A percentile compares a stretch with the other conserved stretches of the same genome.
Evolutionary conservation across 345 rosid species (phyloP).

Genomic region (Ailanthus altissimus): DNA sequence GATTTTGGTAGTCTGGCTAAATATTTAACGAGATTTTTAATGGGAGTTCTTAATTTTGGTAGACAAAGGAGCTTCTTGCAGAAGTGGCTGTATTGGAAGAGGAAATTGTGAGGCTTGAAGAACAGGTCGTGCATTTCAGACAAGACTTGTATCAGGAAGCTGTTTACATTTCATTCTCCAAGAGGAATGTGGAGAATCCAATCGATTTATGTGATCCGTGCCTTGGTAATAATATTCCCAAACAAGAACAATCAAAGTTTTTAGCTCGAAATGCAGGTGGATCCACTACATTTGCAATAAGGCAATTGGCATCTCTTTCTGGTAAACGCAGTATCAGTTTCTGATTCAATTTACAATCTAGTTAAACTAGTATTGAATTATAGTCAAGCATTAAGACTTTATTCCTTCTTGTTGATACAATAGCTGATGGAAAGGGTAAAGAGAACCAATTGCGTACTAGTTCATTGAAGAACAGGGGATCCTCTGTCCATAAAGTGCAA

Average conservation of each 20-base stretch:
- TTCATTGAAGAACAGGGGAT: conserved; percentile 35
- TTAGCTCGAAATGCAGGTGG: conserved; percentile 26
- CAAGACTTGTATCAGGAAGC: conserved; percentile 80
- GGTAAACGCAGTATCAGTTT: conserved; percentile 33
- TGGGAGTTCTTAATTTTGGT: conserved; percentile 31
- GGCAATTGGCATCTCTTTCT: conserved; percentile 32
- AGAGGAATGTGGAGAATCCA: conserved; percentile 41
- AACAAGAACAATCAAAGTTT: conserved; percentile 29
- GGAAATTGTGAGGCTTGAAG: conserved; percentile 85
- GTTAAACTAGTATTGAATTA: neutral
- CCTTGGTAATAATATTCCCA: conserved; percentile 29
- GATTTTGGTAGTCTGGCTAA: neutral
- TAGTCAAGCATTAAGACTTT: neutral
- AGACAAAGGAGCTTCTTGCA: conserved; percentile 86
- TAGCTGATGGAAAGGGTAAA: conserved; percentile 45
- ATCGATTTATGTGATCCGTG: conserved; percentile 30
- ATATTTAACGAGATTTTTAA: conserved; percentile 10
- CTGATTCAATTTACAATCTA: neutral
- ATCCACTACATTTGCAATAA: conserved; percentile 24
- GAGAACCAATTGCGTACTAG: conserved; percentile 39
- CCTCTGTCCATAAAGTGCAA: conserved; percentile 31
- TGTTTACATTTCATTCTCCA: conserved; percentile 56
- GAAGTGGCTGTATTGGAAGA: conserved; percentile 97
- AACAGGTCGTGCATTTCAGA: conserved; percentile 66
- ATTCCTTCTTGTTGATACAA: conserved; percentile 12